A percentile compares a stretch with the other conserved stretches of the same genome.
Conservation (phyloP, 2,329 filamentous ascomycete genomes). For the Sporothrix pallida region DNA sequence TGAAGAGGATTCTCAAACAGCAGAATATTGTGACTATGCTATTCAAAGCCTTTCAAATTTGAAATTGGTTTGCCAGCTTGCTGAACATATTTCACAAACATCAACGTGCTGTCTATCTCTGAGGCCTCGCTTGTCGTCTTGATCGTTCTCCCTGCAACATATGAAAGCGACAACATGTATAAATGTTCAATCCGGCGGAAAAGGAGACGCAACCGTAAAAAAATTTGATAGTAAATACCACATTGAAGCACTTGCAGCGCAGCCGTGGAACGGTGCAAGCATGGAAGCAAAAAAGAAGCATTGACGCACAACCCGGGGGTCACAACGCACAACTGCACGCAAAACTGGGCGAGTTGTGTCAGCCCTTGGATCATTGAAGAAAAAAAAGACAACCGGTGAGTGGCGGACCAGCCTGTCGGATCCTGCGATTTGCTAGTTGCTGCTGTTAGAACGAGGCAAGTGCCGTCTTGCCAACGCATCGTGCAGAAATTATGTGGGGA, state of each 20-base stretch:
- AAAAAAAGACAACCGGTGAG: slow-evolving; percentile 17
- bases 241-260: slow-evolving; percentile 24
- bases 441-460: slow-evolving; percentile 37
- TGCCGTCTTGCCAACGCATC: slow-evolving; percentile 47
- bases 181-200: too few species aligned
- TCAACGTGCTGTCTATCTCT: background rate
- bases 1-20: background rate
- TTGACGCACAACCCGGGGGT: slow-evolving; percentile 12
- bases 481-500: slow-evolving; percentile 47
- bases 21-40: too few species aligned
- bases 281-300: background rate
- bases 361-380: slow-evolving; percentile 8
- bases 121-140: background rate
- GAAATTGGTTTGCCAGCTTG: background rate
- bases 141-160: background rate
- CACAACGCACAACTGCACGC: slow-evolving; percentile 15
- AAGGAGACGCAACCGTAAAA: too few species aligned
- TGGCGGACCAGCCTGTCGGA: slow-evolving; percentile 33
- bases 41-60: too few species aligned
- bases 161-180: too few species aligned
- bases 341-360: slow-evolving; percentile 12
- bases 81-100: background rate
- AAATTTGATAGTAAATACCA: background rate
- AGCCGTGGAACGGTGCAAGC: slow-evolving; percentile 25
- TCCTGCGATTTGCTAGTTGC: slow-evolving; percentile 39